A percentile compares a stretch with the other conserved stretches of the same genome.
Conservation (phyloP, 2,329 filamentous ascomycete species). For the Xylaria digitata region DNA sequence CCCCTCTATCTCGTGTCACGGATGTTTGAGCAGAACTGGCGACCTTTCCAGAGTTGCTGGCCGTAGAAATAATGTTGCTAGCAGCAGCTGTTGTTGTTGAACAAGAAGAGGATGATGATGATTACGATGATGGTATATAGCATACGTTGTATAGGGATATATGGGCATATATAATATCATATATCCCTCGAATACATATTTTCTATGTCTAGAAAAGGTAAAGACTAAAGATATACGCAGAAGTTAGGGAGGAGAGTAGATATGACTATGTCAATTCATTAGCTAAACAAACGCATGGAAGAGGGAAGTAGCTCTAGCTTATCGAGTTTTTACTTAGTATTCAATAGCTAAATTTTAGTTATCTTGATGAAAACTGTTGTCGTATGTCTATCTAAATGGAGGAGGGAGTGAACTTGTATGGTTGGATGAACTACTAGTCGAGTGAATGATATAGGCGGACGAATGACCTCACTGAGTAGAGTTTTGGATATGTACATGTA, state of each 20-base stretch:
- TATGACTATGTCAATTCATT: not conserved
- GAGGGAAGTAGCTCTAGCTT: too few relatives aligned
- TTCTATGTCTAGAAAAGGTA: not conserved
- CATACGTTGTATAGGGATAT: not conserved
- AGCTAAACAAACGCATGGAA: too few relatives aligned
- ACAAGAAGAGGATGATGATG: not conserved
- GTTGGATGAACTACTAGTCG: too few relatives aligned
- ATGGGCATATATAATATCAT: not conserved
- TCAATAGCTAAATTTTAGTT: too few relatives aligned
- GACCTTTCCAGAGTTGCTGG: conserved; percentile 42
- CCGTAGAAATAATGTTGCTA: conserved; percentile 20
- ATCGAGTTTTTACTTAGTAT: too few relatives aligned
- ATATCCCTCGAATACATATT: not conserved
- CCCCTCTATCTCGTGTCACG: conserved; percentile 59
- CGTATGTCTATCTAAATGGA: too few relatives aligned
- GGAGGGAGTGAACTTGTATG: too few relatives aligned
- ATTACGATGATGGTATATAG: not conserved
- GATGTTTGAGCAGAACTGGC: conserved; percentile 59
- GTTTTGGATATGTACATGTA: too few relatives aligned
- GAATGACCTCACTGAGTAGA: too few relatives aligned
- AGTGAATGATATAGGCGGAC: not conserved
- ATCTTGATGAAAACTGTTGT: too few relatives aligned
- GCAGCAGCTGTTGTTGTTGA: too few relatives aligned
- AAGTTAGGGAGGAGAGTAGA: not conserved
- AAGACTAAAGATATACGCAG: too few relatives aligned